phyloP scores from a whole-genome alignment of 2,329 filamentous ascomycete genomes.

The Arthrocladium fulminans region DNA sequence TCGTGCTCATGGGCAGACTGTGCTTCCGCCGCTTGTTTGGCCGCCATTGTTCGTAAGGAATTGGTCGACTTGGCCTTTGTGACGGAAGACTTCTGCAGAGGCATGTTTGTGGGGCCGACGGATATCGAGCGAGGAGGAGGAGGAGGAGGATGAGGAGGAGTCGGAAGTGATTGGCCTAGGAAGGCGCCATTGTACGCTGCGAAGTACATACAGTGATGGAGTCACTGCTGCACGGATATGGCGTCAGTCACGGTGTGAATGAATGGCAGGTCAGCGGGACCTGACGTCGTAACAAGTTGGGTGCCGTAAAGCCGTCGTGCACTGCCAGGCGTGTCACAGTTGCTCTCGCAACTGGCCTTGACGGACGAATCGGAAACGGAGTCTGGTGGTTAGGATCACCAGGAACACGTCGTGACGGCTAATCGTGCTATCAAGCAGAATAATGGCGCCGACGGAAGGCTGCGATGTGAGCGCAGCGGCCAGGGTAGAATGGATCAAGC shows the following conservation, averaged over 20 bases:
- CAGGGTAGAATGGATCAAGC: neutral
- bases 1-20: slow-evolving; percentile 24
- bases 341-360: neutral
- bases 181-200: slow-evolving; percentile 15
- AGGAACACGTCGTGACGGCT: neutral
- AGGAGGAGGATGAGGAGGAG: neutral
- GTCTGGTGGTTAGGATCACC: neutral
- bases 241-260: neutral
- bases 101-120: neutral
- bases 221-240: neutral
- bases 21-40: slow-evolving; percentile 23
- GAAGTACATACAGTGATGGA: slow-evolving; percentile 6
- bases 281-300: neutral
- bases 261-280: neutral
- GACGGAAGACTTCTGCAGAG: slow-evolving; percentile 20
- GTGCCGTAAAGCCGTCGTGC: neutral
- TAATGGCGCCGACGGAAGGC: neutral
- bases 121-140: slow-evolving; percentile 15
- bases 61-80: slow-evolving; percentile 38
- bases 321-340: neutral
- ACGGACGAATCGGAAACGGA: neutral
- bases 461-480: neutral
- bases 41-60: slow-evolving; percentile 30
- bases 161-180: slow-evolving; percentile 11
- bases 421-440: neutral